phyloP scores from a whole-genome alignment of 2,329 filamentous ascomycete genomes.

The Drechslerella coelobrocha region DNA sequence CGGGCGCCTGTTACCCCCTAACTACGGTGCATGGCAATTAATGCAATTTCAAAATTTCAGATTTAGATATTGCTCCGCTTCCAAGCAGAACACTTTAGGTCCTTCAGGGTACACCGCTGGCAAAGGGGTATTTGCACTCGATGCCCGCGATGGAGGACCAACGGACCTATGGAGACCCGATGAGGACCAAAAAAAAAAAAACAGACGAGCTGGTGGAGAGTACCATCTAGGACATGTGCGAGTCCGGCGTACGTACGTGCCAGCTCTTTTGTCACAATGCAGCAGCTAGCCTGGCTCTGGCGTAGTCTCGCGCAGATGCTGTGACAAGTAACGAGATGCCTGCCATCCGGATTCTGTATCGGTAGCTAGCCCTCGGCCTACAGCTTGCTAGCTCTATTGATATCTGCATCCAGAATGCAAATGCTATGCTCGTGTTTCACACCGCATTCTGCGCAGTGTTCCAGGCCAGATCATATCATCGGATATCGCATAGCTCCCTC shows the following conservation, averaged over 20 bases:
- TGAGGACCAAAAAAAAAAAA: no score
- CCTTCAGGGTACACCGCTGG: no score
- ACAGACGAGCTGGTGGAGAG: not conserved
- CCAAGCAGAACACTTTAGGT: no score
- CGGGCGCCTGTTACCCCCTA: constrained; percentile 1
- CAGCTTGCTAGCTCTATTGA: not conserved
- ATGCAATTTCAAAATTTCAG: not conserved
- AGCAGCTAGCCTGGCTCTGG: not conserved
- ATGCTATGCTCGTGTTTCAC: not conserved
- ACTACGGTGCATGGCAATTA: not conserved
- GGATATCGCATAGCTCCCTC: not conserved
- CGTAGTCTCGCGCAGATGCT: not conserved
- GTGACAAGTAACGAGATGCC: not conserved
- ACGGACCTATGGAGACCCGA: no score
- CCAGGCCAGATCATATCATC: constrained; percentile 1
- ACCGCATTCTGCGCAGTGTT: not conserved
- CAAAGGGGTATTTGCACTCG: no score
- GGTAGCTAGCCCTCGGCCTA: no score
- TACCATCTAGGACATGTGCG: no score
- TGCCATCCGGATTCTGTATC: no score
- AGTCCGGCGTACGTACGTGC: not conserved
- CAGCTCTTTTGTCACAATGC: not conserved
- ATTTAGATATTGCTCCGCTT: not conserved
- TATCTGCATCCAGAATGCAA: not conserved
- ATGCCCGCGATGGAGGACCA: not conserved